These are phyloP conservation scores for Aspergillus arachidicola DNA, from an alignment of 2,329 filamentous ascomycete species.

Conservation along the genomic window DNA sequence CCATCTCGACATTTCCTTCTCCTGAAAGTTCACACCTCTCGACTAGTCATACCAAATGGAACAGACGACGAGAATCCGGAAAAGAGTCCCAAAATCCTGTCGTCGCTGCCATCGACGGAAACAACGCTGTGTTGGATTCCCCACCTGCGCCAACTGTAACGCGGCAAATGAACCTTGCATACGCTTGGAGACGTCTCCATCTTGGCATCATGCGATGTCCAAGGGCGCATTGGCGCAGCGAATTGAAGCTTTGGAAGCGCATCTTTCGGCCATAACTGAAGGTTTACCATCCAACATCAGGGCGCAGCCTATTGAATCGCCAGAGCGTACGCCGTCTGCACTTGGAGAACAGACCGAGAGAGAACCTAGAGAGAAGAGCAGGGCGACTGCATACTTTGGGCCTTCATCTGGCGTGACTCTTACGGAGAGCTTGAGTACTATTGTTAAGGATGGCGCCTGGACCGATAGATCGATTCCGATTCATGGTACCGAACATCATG, in stretches of 20 bases:
- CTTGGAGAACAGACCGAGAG: neutral
- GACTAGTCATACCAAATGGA: neutral
- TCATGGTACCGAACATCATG: constrained; percentile 14
- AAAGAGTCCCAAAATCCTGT: constrained; percentile 27
- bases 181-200: constrained; percentile 22
- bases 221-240: constrained; percentile 25
- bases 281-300: neutral
- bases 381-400: neutral
- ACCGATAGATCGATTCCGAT: neutral
- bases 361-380: neutral
- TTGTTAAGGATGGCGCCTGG: neutral
- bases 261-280: constrained; percentile 14
- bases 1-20: neutral
- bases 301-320: neutral
- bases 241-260: constrained; percentile 24
- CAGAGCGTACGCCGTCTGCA: neutral
- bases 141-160: constrained; percentile 25
- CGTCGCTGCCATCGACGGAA: constrained; percentile 28
- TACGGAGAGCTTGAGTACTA: neutral
- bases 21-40: neutral
- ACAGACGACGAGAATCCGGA: constrained; percentile 17
- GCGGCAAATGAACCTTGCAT: constrained; percentile 22
- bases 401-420: neutral
- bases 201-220: constrained; percentile 31
- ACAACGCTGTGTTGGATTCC: constrained; percentile 27